These are phyloP conservation scores for Paratinospora sagittata DNA, from an alignment of 164 flowering plant genomes.

Conservation along the genomic window DNA sequence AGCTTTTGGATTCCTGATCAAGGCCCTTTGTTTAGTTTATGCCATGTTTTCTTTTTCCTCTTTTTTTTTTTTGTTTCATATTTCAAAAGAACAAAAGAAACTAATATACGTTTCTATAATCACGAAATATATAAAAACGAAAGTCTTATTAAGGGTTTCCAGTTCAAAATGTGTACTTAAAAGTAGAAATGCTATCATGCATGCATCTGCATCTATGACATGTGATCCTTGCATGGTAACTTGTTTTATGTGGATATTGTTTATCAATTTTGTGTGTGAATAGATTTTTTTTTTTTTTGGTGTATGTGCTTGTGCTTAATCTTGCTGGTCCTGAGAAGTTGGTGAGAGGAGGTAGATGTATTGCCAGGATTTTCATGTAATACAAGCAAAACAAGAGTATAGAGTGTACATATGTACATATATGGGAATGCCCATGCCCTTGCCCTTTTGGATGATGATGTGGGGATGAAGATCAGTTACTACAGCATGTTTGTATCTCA, in stretches of 20 bases:
- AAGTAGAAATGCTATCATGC: too few species aligned
- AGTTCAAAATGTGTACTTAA: too few species aligned
- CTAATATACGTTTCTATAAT: too few species aligned
- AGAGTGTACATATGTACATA: background rate
- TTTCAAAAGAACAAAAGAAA: too few species aligned
- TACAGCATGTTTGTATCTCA: background rate
- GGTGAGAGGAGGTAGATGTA: background rate
- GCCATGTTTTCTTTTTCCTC: too few species aligned
- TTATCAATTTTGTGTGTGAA: background rate
- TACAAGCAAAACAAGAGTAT: background rate
- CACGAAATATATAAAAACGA: too few species aligned
- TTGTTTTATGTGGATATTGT: background rate
- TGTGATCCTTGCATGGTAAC: too few species aligned
- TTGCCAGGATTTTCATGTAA: background rate
- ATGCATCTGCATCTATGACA: too few species aligned
- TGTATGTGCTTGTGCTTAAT: background rate
- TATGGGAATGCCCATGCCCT: background rate
- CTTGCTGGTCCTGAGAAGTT: background rate
- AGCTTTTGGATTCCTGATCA: background rate
- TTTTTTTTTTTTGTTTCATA: too few species aligned
- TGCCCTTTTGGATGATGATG: background rate
- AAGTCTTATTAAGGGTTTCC: too few species aligned
- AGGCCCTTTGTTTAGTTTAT: background rate
- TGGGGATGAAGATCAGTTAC: background rate
- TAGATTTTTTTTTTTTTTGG: background rate